Base-by-base conservation (phyloP, 163 green algal species). In the Scenedesmus sp. region DNA sequence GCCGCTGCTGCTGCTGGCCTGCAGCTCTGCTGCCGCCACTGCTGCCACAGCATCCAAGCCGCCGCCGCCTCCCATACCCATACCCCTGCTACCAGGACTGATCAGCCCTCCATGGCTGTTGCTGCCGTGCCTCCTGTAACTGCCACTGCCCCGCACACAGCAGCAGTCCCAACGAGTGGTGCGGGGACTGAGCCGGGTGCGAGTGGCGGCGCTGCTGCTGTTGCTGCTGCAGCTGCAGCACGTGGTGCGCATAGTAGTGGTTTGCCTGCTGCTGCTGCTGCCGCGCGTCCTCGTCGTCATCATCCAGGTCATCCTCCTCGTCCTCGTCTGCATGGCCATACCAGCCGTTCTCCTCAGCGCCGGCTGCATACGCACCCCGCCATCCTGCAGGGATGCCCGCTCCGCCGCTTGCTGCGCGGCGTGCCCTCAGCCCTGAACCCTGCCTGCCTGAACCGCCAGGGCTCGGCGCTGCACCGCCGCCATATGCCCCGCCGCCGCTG, bases 1-100 rank as follows among this genome's bases (percentile, higher is more conserved):
- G 46, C 86, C 76, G 49, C 78, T 91, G 76, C 86, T 91, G 76
- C 86, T 91, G 73, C 76, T 91, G 33, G 86, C 86, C 2, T 91
- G 86, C 56, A 91, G 42, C 49, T 91, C 86, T n/a, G 86, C 86
- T 46, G 86, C 86, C n/a, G 86, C 86, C 7, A 91, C 53, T 26
- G 86, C 86, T 40, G 86, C 86, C 51, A 91, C 86, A 46, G 86
- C 86, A 73, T 91, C 86, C 24, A 90, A 35, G 7, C 65, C 85
- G n/a, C 82, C 46, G 18, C 33, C 35, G 16, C 70, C n/a, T 33
- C 82, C 82, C 37, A 59, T 37, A 22, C 61, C 46, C 15, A 65
- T 61, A 51, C 49, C 49, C 18, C 82, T 87, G 51, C 33, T 53
- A 13, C 85, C 85, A 72, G 65, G 65, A 18, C 65, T 76, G 30